These are phyloP conservation scores for Trypanosomatidae sp. DNA, from an alignment of 208 protist genomes.

Conservation along the genomic window DNA sequence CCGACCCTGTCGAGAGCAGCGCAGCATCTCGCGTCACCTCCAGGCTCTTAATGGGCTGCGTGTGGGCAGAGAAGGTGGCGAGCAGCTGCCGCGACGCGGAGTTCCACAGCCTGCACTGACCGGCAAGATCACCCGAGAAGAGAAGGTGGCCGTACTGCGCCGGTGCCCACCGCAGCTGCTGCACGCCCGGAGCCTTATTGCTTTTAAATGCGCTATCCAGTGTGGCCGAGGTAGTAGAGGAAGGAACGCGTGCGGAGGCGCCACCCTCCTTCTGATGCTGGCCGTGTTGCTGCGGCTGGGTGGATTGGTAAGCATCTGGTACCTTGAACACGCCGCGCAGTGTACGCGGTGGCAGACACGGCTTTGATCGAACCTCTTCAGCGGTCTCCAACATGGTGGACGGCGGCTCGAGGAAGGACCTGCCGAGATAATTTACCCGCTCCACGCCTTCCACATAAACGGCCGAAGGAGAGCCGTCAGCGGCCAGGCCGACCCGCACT, in stretches of 20 bases:
- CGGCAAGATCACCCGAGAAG: conserved; percentile 90
- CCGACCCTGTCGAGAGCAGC: conserved; percentile 89
- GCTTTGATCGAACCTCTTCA: conserved; percentile 10
- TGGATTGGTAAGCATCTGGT: conserved; percentile 5
- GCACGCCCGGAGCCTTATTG: conserved; percentile 70
- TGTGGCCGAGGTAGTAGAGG: too few species aligned
- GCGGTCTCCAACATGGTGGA: conserved; percentile 39
- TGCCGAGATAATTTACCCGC: conserved; percentile 70
- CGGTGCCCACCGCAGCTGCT: conserved; percentile 92
- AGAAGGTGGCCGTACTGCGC: conserved; percentile 92
- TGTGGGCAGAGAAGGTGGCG: conserved; percentile 93
- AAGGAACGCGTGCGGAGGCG: too few species aligned
- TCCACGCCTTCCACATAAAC: conserved; percentile 48
- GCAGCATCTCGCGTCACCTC: conserved; percentile 84
- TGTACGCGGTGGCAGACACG: conserved; percentile 45
- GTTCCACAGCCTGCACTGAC: conserved; percentile 91
- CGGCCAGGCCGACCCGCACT: conserved; percentile 3
- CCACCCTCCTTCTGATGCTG: background rate
- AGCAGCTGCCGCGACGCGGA: conserved; percentile 65
- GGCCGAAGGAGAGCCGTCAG: conserved; percentile 9
- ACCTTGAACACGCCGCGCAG: conserved; percentile 48
- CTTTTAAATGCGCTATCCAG: too few species aligned
- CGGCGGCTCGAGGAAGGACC: conserved; percentile 70
- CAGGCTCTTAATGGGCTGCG: conserved; percentile 89
- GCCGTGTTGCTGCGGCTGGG: background rate